Conservation (phyloP, 768 basidiomycete species). For the Amanita brunnescens region DNA sequence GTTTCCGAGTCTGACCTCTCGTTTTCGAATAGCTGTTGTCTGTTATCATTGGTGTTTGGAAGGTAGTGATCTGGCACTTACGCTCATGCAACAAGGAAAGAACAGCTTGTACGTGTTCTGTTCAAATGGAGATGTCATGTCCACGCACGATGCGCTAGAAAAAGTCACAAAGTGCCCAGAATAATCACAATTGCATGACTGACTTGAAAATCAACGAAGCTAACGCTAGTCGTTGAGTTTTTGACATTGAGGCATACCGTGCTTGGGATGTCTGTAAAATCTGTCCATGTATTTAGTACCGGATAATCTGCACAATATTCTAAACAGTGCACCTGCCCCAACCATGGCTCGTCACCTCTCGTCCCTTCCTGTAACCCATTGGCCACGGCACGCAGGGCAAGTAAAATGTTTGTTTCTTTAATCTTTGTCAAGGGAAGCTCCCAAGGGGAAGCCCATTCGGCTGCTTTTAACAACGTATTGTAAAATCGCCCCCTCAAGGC, state of each 20-base stretch:
- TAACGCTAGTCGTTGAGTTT: constrained; percentile 65
- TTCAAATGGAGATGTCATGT: constrained; percentile 34
- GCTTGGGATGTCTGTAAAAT: constrained; percentile 47
- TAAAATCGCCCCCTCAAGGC: constrained; percentile 45
- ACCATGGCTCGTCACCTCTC: constrained; percentile 39
- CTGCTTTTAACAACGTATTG: constrained; percentile 53
- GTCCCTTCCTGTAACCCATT: constrained; percentile 65
- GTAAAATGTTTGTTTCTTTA: constrained; percentile 77
- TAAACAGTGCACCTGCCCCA: constrained; percentile 32
- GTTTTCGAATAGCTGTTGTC: constrained; percentile 34
- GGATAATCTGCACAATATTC: constrained; percentile 1
- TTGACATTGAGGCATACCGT: constrained; percentile 49
- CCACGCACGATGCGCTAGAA: constrained; percentile 57
- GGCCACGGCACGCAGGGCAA: constrained; percentile 70
- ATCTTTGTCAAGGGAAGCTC: constrained; percentile 51
- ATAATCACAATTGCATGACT: constrained; percentile 20
- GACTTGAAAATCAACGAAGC: constrained; percentile 88
- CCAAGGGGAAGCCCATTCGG: constrained; percentile 57
- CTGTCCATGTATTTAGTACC: constrained; percentile 24
- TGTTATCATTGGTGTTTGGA: background rate
- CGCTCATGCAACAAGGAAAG: constrained; percentile 37
- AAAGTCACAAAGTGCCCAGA: constrained; percentile 6
- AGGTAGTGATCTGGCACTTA: constrained; percentile 17
- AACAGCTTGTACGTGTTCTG: constrained; percentile 31
- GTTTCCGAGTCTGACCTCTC: constrained; percentile 58